phyloP scores from a whole-genome alignment of 345 rosid genomes.

The Diplotaxis tenuifolia region DNA sequence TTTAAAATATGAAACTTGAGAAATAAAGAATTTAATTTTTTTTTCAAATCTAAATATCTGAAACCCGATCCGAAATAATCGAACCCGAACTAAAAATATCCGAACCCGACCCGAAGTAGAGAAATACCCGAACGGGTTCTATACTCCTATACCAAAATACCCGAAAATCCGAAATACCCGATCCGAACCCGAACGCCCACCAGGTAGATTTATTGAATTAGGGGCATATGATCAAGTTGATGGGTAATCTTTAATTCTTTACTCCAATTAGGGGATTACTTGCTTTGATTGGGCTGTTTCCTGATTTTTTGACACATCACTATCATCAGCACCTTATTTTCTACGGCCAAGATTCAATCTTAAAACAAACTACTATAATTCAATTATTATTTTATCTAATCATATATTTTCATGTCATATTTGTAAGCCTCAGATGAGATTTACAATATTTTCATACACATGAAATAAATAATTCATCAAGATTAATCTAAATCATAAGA shows the following conservation, averaged over 20 bases:
- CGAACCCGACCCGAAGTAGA: too few relatives aligned
- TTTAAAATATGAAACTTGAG: too few relatives aligned
- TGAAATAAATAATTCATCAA: not conserved
- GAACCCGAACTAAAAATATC: too few relatives aligned
- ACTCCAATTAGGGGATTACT: constrained; percentile 20
- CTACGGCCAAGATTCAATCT: constrained; percentile 13
- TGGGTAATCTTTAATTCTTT: not conserved
- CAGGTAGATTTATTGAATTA: too few relatives aligned
- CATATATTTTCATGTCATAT: not conserved
- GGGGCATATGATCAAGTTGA: constrained; percentile 18
- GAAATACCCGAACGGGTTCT: too few relatives aligned
- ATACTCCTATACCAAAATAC: too few relatives aligned
- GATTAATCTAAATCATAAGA: not conserved
- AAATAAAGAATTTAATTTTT: too few relatives aligned
- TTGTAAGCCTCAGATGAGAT: not conserved
- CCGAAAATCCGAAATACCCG: too few relatives aligned
- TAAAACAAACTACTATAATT: not conserved
- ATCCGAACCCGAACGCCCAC: too few relatives aligned
- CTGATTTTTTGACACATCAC: constrained; percentile 22
- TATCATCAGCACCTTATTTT: constrained; percentile 24
- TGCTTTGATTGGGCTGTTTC: constrained; percentile 26
- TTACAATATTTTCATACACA: not conserved
- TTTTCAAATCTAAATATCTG: too few relatives aligned
- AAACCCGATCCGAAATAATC: too few relatives aligned
- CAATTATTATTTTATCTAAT: not conserved